These are phyloP conservation scores for Ottelia alismoides DNA, from an alignment of 106 monocot species.

Conservation along the genomic window DNA sequence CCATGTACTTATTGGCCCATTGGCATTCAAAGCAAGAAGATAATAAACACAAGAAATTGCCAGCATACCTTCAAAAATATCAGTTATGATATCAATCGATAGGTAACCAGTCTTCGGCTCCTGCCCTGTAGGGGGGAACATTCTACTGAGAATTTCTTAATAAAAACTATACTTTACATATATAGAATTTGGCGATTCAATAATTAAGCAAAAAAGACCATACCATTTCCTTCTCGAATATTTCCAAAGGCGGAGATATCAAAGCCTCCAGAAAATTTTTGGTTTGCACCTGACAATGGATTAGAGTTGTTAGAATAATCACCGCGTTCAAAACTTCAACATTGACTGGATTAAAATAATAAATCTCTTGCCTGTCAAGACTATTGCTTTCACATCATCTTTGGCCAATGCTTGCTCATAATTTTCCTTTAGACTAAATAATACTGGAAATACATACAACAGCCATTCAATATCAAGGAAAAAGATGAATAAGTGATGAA, in stretches of 20 bases:
- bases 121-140: slow-evolving; percentile 26
- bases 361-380: slow-evolving; percentile 38
- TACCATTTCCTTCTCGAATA: slow-evolving; percentile 58
- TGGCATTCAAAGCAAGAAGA: background rate
- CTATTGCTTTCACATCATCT: slow-evolving; percentile 83
- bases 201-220: background rate
- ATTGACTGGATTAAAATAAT: background rate
- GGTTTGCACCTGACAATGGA: slow-evolving; percentile 40
- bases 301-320: background rate
- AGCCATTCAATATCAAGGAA: too few species aligned
- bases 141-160: too few species aligned
- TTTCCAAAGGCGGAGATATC: slow-evolving; percentile 72
- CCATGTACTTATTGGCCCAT: too few species aligned
- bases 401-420: slow-evolving; percentile 54
- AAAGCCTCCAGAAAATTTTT: slow-evolving; percentile 91
- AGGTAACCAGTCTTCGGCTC: slow-evolving; percentile 48
- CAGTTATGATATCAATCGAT: slow-evolving; percentile 72
- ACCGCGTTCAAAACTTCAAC: background rate
- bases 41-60: background rate
- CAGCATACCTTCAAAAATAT: slow-evolving; percentile 68
- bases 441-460: too few species aligned
- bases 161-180: too few species aligned
- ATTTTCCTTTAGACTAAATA: slow-evolving; percentile 52
- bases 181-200: too few species aligned
- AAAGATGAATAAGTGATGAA: too few species aligned